Percentiles rank a stretch among this genome's conserved stretches.
phyloP scores from a whole-genome alignment of 257 asterid species.

The Solanum chmielewskii region DNA sequence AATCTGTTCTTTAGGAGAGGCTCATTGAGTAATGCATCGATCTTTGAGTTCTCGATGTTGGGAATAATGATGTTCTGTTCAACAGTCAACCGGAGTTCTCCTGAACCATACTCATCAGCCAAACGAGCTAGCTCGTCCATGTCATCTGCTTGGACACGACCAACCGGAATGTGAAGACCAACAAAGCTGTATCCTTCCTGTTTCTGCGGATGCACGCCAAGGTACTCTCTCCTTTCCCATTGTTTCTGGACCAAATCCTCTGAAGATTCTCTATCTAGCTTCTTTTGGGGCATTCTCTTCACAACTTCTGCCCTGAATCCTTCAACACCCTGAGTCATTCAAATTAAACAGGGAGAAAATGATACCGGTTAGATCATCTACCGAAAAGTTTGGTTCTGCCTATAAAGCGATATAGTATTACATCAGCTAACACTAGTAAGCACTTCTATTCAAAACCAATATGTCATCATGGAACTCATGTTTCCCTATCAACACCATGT shows the following conservation, averaged over 20 bases:
- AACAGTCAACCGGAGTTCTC: conserved; percentile 84
- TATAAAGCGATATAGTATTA: background rate
- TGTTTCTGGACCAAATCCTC: conserved; percentile 50
- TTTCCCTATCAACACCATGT: background rate
- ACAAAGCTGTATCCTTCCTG: conserved; percentile 73
- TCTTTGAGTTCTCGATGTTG: conserved; percentile 44
- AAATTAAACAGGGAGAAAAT: background rate
- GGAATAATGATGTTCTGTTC: conserved; percentile 95
- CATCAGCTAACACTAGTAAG: background rate
- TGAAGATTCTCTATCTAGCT: conserved; percentile 55
- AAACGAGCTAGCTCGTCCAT: conserved; percentile 88
- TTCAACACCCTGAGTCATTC: conserved; percentile 62
- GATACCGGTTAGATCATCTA: background rate
- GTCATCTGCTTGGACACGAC: conserved; percentile 83
- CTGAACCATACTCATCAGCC: conserved; percentile 70
- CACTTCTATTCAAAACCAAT: background rate
- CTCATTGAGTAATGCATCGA: conserved; percentile 49
- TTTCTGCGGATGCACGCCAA: conserved; percentile 80
- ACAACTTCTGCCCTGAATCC: conserved; percentile 75
- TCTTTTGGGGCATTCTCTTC: conserved; percentile 64
- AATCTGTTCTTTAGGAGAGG: conserved; percentile 39
- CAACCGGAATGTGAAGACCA: conserved; percentile 85
- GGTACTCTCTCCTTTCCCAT: conserved; percentile 83
- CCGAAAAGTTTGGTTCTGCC: background rate
- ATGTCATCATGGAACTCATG: background rate